Conservation (phyloP, 441 rosid species). For the Populus hybrid region DNA sequence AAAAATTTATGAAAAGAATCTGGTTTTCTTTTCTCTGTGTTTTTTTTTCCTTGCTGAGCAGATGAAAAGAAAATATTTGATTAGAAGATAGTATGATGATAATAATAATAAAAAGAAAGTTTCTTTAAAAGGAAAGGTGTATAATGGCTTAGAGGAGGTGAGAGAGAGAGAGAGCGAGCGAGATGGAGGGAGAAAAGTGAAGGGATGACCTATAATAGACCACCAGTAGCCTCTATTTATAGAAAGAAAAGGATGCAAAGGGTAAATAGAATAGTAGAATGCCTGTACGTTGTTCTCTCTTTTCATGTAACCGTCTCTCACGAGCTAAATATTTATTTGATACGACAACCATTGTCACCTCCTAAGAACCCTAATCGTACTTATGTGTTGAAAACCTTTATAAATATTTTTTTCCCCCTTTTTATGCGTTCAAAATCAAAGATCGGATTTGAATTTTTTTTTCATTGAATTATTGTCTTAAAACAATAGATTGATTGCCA, state of each 20-base stretch:
- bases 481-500: not conserved
- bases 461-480: not conserved
- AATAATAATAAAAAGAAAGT: slow-evolving; percentile 1
- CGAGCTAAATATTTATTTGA: not conserved
- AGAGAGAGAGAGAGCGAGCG: not conserved
- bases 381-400: not conserved
- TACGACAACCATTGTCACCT: slow-evolving; percentile 6
- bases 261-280: not conserved
- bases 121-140: slow-evolving; percentile 28
- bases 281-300: slow-evolving; percentile 5
- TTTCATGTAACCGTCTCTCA: slow-evolving; percentile 9
- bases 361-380: slow-evolving; percentile 23
- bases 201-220: slow-evolving; percentile 18
- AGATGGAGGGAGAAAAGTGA: not conserved
- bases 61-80: not conserved
- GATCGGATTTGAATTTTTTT: no score
- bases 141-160: not conserved
- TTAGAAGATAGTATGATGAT: not conserved
- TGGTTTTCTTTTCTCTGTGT: not conserved
- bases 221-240: slow-evolving; percentile 25
- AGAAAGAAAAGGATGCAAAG: slow-evolving; percentile 9
- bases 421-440: not conserved
- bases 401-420: no score
- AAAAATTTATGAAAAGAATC: not conserved
- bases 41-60: not conserved